Base-by-base conservation (phyloP, 75 land plant species). In the Picea glauca region DNA sequence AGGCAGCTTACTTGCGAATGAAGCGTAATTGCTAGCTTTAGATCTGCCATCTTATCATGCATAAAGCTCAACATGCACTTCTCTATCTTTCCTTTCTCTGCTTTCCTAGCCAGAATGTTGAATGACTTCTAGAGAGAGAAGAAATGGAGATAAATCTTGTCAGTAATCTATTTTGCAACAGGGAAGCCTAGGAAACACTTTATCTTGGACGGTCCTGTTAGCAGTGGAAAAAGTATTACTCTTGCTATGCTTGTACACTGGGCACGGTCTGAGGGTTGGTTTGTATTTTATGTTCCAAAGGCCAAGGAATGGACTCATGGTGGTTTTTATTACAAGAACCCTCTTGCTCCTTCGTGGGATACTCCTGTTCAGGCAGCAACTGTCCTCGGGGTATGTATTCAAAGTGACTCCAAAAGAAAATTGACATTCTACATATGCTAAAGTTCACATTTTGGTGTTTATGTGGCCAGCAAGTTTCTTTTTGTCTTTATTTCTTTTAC, bases 241-340 rank as follows among this genome's bases (percentile, higher is more conserved):
- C 91, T 97, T 67, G 94, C 94, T 6, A 91, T 95, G 96, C 93
- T 97, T 82, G 99, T 97, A 31, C 89, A 93, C 21, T 97, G 99
- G 99, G 99, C 99, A 62, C 91, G 99, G 1, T 70, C 84, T 75
- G 85, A 93, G 81, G 98, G 96, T 7, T 97, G 99, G 99, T 85
- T 97, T 8, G 99, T 97, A 21, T 90, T 93, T 57, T 97, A 97
- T 81, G 90, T 87, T 31, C 99, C 99, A 1, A 88, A 80, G 77
- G 99, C 87, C 15, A 87, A 77, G 59, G 84, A 85, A 13, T 97
- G 99, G 99, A 95, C 95, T 12, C 92, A 88, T 79, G 94, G 92
- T 35, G 93, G 94, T 1, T 86, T 91, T 59, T 93, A 85, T 78
- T 95, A 86, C 79, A 88, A 85, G 76, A 95, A 95, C 68, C 94